These are phyloP conservation scores for Erysimum pusillum DNA, from an alignment of 441 rosid species.

Conservation along the genomic window DNA sequence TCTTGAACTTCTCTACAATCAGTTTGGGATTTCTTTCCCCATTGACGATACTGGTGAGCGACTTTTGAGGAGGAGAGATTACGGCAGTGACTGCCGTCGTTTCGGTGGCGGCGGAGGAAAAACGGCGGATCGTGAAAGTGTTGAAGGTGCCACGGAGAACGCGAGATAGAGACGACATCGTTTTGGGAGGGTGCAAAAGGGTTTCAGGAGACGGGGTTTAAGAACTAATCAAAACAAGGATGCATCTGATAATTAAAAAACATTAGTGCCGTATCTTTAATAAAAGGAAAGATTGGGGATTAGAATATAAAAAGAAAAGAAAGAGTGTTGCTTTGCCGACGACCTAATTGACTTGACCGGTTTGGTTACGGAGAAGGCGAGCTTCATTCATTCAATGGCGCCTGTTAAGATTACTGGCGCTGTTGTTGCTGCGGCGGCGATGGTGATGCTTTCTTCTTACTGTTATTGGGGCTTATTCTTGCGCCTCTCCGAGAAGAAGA, in stretches of 20 bases:
- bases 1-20: slow-evolving; percentile 68
- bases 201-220: slow-evolving; percentile 12
- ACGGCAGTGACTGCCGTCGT: slow-evolving; percentile 1
- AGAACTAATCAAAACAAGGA: not conserved
- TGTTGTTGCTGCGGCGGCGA: slow-evolving; percentile 54
- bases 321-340: slow-evolving; percentile 16
- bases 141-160: slow-evolving; percentile 51
- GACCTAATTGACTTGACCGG: slow-evolving; percentile 33
- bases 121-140: slow-evolving; percentile 42
- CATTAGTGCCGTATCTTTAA: not conserved
- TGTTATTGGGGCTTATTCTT: slow-evolving; percentile 43
- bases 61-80: slow-evolving; percentile 32
- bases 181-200: slow-evolving; percentile 10
- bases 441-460: slow-evolving; percentile 58
- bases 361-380: slow-evolving; percentile 21
- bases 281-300: not conserved
- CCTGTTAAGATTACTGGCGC: slow-evolving; percentile 58
- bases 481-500: slow-evolving; percentile 34
- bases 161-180: slow-evolving; percentile 53
- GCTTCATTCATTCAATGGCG: slow-evolving; percentile 63
- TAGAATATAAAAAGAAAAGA: not conserved
- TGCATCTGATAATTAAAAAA: not conserved
- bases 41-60: slow-evolving; percentile 43
- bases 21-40: slow-evolving; percentile 59
- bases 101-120: slow-evolving; percentile 40